Base-by-base conservation (phyloP, 2,329 filamentous ascomycete species). In the Neofusicoccum kwambonambiense region DNA sequence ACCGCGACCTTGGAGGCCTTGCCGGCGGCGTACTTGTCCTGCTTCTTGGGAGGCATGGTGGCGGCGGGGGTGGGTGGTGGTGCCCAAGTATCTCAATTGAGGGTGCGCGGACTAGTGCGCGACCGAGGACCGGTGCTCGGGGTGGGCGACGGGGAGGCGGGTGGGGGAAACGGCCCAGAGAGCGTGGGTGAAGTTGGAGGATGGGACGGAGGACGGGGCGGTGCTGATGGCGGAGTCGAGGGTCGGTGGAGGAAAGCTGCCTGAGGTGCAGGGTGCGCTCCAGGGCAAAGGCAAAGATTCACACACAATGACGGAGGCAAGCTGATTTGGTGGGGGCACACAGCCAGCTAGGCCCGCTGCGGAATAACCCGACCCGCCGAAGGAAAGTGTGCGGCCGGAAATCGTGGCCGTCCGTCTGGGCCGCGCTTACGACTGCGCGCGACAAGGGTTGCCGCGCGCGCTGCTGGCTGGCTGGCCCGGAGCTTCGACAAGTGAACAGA, bases 31-130 rank as follows among this genome's bases (percentile, higher is more conserved):
- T 52, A 35, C 69, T 79, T 76, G 56, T 79, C 76, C 73, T 80
- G 80, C 67, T 76, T 75, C 78, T 93, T 93, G 66, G 90, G 90
- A 77, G 90, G 82, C 90, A 93, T 93, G 73, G 73, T 87, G 82
- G 79, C 76, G 72, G 11, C 63, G 44, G 35, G 17, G 45, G 37
- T 31, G 47, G 12, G 12, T 51, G 47, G 47, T 15, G 22, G 11
- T 42, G 39, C 27, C 27, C 27, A 31, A 31, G 5, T 31, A 31
- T 31, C 27, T 31, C 27, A 31, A 31, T 31, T 31, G 4, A 31
- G 27, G 27, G 27, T 7, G 27, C 27, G 27, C 27, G 27, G 27
- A 7, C 6, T 6, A 5, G 6, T 31, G 27, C 47, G 37, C 54
- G 51, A 27, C 42, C 49, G 45, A 47, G 39, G 22, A 39, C 41